Percentiles rank a stretch among this genome's conserved stretches.
Evolutionary conservation across 2,329 filamentous ascomycete genomes (phyloP).

Genomic region (Alternaria gansuensis): DNA sequence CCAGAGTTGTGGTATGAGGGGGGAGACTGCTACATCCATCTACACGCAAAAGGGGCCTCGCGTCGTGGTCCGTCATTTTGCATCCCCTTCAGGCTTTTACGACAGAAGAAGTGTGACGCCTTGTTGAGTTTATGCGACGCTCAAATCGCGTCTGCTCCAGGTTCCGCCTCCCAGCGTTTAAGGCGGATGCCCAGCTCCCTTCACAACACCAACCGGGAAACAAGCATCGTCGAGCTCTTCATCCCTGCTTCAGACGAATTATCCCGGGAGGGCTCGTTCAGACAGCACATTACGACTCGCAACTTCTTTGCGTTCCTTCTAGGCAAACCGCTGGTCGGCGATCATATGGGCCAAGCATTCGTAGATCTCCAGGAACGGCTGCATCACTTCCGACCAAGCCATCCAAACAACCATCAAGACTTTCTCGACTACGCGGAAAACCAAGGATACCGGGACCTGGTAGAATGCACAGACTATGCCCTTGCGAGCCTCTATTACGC

Average conservation of each 20-base stretch:
- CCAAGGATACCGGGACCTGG: constrained; percentile 74
- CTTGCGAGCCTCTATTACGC: constrained; percentile 73
- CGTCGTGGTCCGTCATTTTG: constrained; percentile 73
- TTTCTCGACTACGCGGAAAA: constrained; percentile 72
- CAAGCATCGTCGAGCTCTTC: constrained; percentile 65
- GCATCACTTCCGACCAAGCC: constrained; percentile 65
- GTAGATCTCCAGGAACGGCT: constrained; percentile 72
- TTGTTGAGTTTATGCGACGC: constrained; percentile 63
- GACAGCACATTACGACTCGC: constrained; percentile 73
- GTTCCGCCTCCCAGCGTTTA: constrained; percentile 17
- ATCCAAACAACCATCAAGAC: constrained; percentile 67
- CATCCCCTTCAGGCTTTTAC: constrained; percentile 67
- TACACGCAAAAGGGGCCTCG: constrained; percentile 72
- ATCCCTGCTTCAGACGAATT: constrained; percentile 70
- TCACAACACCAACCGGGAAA: constrained; percentile 54
- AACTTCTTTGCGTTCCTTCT: constrained; percentile 80
- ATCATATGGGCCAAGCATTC: constrained; percentile 70
- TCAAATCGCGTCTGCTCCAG: constrained; percentile 37
- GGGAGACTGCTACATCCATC: constrained; percentile 74
- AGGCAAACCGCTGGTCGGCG: constrained; percentile 72
- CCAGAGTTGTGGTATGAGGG: constrained; percentile 73
- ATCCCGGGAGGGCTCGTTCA: constrained; percentile 64
- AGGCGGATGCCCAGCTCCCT: constrained; percentile 32
- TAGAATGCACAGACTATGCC: constrained; percentile 72
- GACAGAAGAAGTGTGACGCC: constrained; percentile 66